Evolutionary conservation across 768 basidiomycete genomes (phyloP).

Genomic region (Ramaria sp.): DNA sequence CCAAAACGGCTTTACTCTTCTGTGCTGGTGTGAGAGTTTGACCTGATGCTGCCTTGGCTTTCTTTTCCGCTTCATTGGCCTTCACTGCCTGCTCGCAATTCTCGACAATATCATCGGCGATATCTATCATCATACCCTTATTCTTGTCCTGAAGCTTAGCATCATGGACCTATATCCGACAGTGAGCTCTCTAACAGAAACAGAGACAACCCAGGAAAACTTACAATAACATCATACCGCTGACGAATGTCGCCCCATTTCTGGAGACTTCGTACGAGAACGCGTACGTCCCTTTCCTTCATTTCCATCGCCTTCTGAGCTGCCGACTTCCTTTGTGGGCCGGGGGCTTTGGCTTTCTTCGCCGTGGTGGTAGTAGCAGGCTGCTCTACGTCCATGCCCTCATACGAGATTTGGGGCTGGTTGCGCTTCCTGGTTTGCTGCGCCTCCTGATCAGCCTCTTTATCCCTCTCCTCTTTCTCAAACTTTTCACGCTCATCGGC

Average conservation of each 20-base stretch:
- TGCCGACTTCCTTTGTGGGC: slow-evolving; percentile 75
- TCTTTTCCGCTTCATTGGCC: slow-evolving; percentile 74
- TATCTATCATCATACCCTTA: slow-evolving; percentile 79
- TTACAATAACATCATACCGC: slow-evolving; percentile 88
- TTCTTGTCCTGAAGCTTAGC: slow-evolving; percentile 92
- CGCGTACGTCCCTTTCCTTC: slow-evolving; percentile 94
- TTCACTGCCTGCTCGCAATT: slow-evolving; percentile 76
- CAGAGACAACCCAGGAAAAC: slow-evolving; percentile 23
- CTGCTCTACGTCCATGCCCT: slow-evolving; percentile 88
- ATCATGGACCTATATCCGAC: slow-evolving; percentile 57
- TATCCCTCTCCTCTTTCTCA: slow-evolving; percentile 70
- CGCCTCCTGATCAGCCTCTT: slow-evolving; percentile 59
- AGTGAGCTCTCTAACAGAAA: slow-evolving; percentile 6
- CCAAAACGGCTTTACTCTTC: slow-evolving; percentile 94
- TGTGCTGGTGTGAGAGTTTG: slow-evolving; percentile 87
- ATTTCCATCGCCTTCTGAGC: slow-evolving; percentile 93
- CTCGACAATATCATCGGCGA: slow-evolving; percentile 87
- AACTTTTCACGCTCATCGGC: slow-evolving; percentile 78
- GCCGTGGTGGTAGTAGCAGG: slow-evolving; percentile 46
- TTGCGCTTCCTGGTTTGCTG: slow-evolving; percentile 64
- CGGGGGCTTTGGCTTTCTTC: slow-evolving; percentile 66
- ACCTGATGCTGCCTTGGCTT: slow-evolving; percentile 61
- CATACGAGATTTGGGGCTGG: slow-evolving; percentile 80
- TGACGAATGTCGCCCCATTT: slow-evolving; percentile 96
- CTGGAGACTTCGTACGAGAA: slow-evolving; percentile 87